Evolutionary conservation across 805 yeast species (phyloP).

Genomic region (Yamadazyma philogaea): DNA sequence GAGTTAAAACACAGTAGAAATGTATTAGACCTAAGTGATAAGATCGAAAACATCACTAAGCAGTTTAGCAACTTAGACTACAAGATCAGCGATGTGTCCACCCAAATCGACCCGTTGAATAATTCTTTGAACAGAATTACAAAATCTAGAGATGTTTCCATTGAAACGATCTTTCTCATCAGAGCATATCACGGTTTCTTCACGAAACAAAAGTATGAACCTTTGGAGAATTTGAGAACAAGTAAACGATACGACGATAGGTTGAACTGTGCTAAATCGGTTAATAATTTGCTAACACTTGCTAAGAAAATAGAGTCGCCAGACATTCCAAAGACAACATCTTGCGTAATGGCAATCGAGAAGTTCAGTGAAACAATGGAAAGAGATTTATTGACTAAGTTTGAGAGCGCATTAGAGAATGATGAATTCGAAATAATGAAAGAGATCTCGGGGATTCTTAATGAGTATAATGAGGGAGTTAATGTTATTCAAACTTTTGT

Average conservation of each 20-base stretch:
- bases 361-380: conserved; percentile 78
- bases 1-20: conserved; percentile 68
- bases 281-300: conserved; percentile 61
- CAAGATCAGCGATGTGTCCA: conserved; percentile 54
- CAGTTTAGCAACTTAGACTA: conserved; percentile 51
- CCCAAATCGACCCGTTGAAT: conserved; percentile 66
- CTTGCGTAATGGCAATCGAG: conserved; percentile 48
- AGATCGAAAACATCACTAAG: conserved; percentile 43
- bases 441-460: conserved; percentile 69
- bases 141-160: conserved; percentile 68
- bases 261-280: conserved; percentile 64
- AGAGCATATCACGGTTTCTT: conserved; percentile 75
- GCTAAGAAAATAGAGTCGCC: conserved; percentile 62
- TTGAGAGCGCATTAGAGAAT: conserved; percentile 69
- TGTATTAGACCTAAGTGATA: conserved; percentile 52
- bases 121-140: conserved; percentile 65
- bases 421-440: conserved; percentile 70
- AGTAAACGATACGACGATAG: conserved; percentile 47
- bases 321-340: conserved; percentile 44
- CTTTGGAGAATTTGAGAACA: conserved; percentile 57
- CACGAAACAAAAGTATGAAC: conserved; percentile 50
- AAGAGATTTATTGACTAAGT: conserved; percentile 60
- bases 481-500: conserved; percentile 81
- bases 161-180: conserved; percentile 67
- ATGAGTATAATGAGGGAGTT: conserved; percentile 80